These are phyloP conservation scores for Myxozyma geophila DNA, from an alignment of 805 yeast species.

Conservation along the genomic window DNA sequence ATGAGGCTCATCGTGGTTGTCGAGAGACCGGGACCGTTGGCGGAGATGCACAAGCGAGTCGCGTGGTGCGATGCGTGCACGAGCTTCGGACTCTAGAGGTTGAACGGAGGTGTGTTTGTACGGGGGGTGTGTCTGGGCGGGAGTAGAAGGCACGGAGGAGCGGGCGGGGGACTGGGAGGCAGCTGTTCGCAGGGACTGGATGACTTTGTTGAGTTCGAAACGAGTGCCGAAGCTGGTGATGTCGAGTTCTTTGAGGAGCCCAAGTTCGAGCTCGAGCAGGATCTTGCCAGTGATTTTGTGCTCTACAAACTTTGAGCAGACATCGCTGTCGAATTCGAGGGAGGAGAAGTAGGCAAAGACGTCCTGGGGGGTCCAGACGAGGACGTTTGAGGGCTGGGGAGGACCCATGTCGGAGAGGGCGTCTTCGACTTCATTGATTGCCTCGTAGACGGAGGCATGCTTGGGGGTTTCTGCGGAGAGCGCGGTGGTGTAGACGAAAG, in stretches of 20 bases:
- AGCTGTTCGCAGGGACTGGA: constrained; percentile 54
- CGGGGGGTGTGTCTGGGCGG: constrained; percentile 2
- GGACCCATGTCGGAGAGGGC: constrained; percentile 46
- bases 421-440: constrained; percentile 47
- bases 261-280: constrained; percentile 79
- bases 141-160: background rate
- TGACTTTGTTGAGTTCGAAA: constrained; percentile 87
- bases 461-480: constrained; percentile 2
- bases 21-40: constrained; percentile 33
- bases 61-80: constrained; percentile 15
- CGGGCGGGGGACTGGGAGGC: background rate
- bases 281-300: constrained; percentile 91
- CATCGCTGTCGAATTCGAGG: constrained; percentile 71
- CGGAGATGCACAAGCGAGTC: constrained; percentile 25
- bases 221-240: constrained; percentile 93
- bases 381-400: constrained; percentile 35
- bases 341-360: constrained; percentile 77
- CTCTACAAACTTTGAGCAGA: constrained; percentile 78
- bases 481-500: constrained; percentile 78
- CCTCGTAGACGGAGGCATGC: constrained; percentile 30
- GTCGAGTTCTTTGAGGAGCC: constrained; percentile 87
- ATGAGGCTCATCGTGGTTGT: constrained; percentile 8
- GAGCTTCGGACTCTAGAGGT: constrained; percentile 23
- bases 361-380: constrained; percentile 81
- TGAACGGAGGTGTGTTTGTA: constrained; percentile 23